Conservation (phyloP, 164 flowering plant species). For the Vitis vinifera region DNA sequence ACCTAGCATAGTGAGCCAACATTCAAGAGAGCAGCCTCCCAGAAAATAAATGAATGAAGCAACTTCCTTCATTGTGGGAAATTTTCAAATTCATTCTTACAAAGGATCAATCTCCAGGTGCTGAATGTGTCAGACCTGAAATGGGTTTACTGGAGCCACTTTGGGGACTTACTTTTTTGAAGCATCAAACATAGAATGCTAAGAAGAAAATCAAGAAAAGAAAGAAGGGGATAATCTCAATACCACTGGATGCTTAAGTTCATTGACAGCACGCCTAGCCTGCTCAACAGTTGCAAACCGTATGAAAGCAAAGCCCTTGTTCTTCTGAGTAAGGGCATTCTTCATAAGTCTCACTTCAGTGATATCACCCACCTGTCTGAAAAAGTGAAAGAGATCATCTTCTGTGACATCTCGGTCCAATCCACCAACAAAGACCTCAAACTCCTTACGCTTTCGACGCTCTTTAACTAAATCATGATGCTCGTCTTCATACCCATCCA, state of each 20-base stretch:
- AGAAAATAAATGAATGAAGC: too few relatives aligned
- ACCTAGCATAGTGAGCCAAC: too few relatives aligned
- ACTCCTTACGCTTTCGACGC: slow-evolving; percentile 34
- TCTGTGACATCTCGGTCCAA: slow-evolving; percentile 33
- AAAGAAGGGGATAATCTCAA: neutral
- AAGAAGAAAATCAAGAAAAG: neutral
- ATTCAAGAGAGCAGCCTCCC: too few relatives aligned
- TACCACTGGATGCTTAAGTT: slow-evolving; percentile 35
- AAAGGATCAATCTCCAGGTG: too few relatives aligned
- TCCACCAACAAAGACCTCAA: slow-evolving; percentile 39
- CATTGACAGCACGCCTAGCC: slow-evolving; percentile 34
- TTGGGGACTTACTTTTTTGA: neutral
- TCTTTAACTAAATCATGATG: slow-evolving; percentile 30
- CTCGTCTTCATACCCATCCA: slow-evolving; percentile 25
- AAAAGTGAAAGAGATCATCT: slow-evolving; percentile 33
- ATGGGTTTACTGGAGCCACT: neutral
- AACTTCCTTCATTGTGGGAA: too few relatives aligned
- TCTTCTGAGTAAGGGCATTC: slow-evolving; percentile 31
- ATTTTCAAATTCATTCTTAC: too few relatives aligned
- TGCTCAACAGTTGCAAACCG: slow-evolving; percentile 36
- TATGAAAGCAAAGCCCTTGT: slow-evolving; percentile 41
- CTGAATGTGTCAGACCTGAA: neutral
- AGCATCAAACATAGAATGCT: neutral
- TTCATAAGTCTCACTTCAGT: slow-evolving; percentile 34
- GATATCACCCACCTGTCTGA: slow-evolving; percentile 33